Base-by-base conservation (phyloP, 352 stramenopile species). In the Phytophthora capsici region DNA sequence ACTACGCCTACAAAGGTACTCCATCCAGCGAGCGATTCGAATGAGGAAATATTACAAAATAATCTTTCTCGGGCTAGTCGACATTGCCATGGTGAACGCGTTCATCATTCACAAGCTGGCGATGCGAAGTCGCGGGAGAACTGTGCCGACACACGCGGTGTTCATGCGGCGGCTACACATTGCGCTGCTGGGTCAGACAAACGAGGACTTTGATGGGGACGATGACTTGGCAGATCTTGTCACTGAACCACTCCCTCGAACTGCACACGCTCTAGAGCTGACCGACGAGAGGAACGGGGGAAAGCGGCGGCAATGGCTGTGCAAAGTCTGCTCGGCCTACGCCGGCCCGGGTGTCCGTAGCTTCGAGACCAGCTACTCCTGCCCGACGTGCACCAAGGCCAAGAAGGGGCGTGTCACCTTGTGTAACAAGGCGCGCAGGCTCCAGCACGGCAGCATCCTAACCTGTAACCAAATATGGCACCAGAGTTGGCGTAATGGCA, bases 41-140 rank as follows among this genome's bases (percentile, higher is more conserved):
- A 54, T 76, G 34, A 4, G 32, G 1, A 69, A 71, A 43, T 72
- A 72, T 48, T 66, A 69, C 68, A 76, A 72, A 12, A 61, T 22
- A 5, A 36, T 72, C 16, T 69, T 76, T 55, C 38, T 76, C 2
- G 57, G 52, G 2, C 22, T 75, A 20, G 45, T 75, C 0, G 67
- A 75, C 32, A 55, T 67, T 20, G 51, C 62, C 2, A 46, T 70
- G 26, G 51, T 70, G 5, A 75, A 75, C 16, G 41, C 22, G 17
- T 75, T 63, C 37, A 57, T 76, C 50, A 28, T 76, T 1, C 41
- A 69, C 38, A 55, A 54, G 4, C 34, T 68, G 1, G 20, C 38
- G 6, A 59, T 66, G n/a, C 13, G 36, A 4, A 50, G 25, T 7
- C 16, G 26, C 1, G 13, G 13, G 10, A 60, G 44, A 30, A 30